Conservation (phyloP, 2,329 filamentous ascomycete species). For the Aspergillus pseudoterreus region DNA sequence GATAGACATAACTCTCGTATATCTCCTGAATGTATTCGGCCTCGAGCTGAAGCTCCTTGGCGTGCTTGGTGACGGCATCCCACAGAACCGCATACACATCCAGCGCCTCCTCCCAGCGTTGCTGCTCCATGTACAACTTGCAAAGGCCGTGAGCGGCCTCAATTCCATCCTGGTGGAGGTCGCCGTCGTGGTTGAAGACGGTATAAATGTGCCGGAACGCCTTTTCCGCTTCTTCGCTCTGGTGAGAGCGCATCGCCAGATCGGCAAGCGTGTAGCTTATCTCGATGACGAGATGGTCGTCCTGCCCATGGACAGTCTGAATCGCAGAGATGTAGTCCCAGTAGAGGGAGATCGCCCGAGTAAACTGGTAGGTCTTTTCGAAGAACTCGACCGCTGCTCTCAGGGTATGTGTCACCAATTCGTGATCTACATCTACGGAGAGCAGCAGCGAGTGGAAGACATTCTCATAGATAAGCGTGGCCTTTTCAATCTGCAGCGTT, state of each 20-base stretch:
- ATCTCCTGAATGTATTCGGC: not conserved
- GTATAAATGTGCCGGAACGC: not conserved
- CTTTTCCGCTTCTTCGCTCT: not conserved
- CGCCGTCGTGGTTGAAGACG: not conserved
- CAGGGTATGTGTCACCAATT: not conserved
- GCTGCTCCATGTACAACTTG: not conserved
- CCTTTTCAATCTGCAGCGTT: constrained; percentile 1
- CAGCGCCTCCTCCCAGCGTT: not conserved
- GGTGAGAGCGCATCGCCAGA: not conserved
- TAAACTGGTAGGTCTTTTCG: not conserved
- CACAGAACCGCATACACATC: not conserved
- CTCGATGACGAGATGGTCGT: not conserved
- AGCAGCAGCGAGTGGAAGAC: not conserved
- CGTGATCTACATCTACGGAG: not conserved
- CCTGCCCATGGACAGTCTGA: not conserved
- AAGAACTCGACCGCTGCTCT: not conserved
- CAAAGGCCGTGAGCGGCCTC: not conserved
- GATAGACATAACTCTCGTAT: not conserved
- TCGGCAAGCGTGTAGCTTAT: not conserved
- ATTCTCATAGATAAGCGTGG: not conserved
- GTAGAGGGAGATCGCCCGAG: not conserved
- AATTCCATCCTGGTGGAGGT: not conserved
- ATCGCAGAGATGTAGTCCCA: not conserved
- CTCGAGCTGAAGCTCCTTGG: not conserved
- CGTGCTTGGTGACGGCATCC: not conserved